Base-by-base conservation (phyloP, 1,284 basidiomycete species). In the Ceratobasidium papillatum region DNA sequence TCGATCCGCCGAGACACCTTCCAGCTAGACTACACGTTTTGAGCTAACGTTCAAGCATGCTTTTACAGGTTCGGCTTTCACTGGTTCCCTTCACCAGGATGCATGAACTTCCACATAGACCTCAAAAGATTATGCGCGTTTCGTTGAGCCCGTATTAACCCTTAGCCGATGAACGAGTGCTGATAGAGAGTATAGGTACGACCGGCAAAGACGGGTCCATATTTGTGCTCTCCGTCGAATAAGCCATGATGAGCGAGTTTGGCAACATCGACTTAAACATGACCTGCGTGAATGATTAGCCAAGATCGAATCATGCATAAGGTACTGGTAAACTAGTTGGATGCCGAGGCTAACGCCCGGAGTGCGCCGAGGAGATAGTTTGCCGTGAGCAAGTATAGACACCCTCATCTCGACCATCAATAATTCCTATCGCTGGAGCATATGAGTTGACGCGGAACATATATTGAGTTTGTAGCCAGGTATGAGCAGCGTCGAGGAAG, bases 351-450 rank as follows among this genome's bases (percentile, higher is more conserved):
- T 72, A 86, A 86, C 41, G 87, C 85, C 22, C 90, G 87, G 78
- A 97, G 90, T 61, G 91, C 90, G 68, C 87, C 87, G 63, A 96
- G 85, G 43, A 97, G 86, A 83, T 98, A 99, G 84, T 99, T 99
- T 77, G 94, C 94, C 12, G 96, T 98, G 80, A 99, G 96, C 97
- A 99, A 22, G 96, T 96, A 81, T 94, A 99, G 32, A 99, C 95
- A 58, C 94, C 95, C 83, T 99, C 97, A 80, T 99, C 96, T 79
- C 91, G 92, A 22, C 97, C 97, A 79, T 99, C 96, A 97, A 99
- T 98, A 78, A 98, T 91, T 69, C 88, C 89, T 30, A 97, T 93
- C 2, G 87, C 87, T 25, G 69, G 62, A 56, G 88, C 88, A 76
- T 87, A 85, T 41, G 87, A 82, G 65, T 80, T 83, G 8, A 87